phyloP scores from a whole-genome alignment of 495 filamentous ascomycete species.

The Trichoderma reesei region DNA sequence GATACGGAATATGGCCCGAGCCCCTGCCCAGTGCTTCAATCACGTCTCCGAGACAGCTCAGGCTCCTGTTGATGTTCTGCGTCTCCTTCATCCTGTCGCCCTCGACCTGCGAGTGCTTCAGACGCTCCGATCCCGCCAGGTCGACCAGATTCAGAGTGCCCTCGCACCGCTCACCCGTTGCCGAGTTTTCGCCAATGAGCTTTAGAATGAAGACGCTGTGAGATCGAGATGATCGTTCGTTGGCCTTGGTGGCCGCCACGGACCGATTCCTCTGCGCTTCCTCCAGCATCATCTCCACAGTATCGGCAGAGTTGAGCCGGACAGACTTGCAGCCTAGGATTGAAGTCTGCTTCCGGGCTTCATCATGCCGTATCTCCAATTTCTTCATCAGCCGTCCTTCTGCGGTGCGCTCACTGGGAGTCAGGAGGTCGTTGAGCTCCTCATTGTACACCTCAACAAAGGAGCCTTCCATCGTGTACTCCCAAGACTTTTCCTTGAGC shows the following conservation, averaged over 20 bases:
- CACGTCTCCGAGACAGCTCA: conserved; percentile 90
- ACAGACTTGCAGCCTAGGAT: conserved; percentile 80
- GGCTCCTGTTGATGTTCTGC: conserved; percentile 90
- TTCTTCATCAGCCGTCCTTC: conserved; percentile 76
- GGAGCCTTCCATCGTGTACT: conserved; percentile 84
- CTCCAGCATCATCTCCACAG: conserved; percentile 68
- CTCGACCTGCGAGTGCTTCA: conserved; percentile 73
- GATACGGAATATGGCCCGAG: conserved; percentile 81
- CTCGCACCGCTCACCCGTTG: conserved; percentile 76
- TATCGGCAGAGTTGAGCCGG: conserved; percentile 61
- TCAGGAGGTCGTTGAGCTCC: conserved; percentile 85
- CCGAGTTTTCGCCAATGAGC: conserved; percentile 67
- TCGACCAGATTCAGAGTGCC: conserved; percentile 96
- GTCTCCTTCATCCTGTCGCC: conserved; percentile 88
- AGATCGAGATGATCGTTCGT: conserved; percentile 85
- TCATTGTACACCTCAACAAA: conserved; percentile 99
- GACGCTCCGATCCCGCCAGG: conserved; percentile 82
- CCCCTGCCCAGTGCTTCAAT: conserved; percentile 83
- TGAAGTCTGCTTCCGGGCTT: conserved; percentile 65
- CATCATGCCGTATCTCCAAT: conserved; percentile 86
- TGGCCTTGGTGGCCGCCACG: conserved; percentile 92
- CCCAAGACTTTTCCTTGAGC: conserved; percentile 86
- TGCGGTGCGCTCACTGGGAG: conserved; percentile 48
- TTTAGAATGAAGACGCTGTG: conserved; percentile 96
- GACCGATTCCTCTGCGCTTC: conserved; percentile 75